These are phyloP conservation scores for Lignosus rhinocerotis DNA, from an alignment of 1,284 basidiomycete species.

Conservation along the genomic window DNA sequence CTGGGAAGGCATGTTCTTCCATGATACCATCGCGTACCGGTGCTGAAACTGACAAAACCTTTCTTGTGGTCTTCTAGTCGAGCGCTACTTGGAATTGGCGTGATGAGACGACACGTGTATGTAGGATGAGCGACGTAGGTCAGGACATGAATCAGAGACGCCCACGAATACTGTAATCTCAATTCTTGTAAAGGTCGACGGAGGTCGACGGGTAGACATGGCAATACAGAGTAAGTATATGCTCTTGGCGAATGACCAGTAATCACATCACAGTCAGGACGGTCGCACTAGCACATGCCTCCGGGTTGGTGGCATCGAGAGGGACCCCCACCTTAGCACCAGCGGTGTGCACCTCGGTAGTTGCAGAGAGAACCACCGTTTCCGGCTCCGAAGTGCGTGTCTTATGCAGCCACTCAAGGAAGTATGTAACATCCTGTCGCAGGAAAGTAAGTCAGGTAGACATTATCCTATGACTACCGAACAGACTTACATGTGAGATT, in stretches of 20 bases:
- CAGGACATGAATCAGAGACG: neutral
- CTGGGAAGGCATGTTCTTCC: conserved; percentile 75
- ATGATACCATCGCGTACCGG: neutral
- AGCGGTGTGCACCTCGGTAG: conserved; percentile 1
- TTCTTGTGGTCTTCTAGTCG: conserved; percentile 49
- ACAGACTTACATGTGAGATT: conserved; percentile 56
- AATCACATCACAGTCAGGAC: neutral
- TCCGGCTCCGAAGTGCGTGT: conserved; percentile 2
- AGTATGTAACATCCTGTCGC: conserved; percentile 66
- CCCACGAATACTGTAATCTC: too few species aligned
- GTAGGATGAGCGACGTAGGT: neutral
- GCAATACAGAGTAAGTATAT: too few species aligned
- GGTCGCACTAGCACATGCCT: conserved; percentile 1
- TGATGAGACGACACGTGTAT: conserved; percentile 35
- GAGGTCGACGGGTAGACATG: too few species aligned
- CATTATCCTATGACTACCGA: neutral
- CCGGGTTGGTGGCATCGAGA: neutral
- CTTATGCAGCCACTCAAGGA: conserved; percentile 47
- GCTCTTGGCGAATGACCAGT: too few species aligned
- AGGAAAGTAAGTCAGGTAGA: neutral
- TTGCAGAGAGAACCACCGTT: neutral
- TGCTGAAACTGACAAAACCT: neutral
- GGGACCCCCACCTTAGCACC: neutral
- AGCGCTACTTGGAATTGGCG: conserved; percentile 82
- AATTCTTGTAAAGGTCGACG: too few species aligned